Base-by-base conservation (phyloP, 805 yeast genomes). In the Candida pseudoglaebosa region DNA sequence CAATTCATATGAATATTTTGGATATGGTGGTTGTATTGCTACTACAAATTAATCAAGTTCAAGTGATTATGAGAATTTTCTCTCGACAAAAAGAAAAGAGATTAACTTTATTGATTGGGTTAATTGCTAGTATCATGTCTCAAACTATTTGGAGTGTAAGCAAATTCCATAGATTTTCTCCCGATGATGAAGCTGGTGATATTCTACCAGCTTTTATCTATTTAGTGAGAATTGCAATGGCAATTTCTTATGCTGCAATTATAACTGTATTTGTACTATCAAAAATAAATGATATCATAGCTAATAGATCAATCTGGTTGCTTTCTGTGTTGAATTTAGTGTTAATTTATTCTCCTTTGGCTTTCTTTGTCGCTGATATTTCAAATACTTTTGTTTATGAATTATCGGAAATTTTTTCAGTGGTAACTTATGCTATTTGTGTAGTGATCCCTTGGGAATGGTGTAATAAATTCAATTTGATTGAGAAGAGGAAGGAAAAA, bases 391-490 rank as follows among this genome's bases (percentile, higher is more conserved):
- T 89, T 84, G 79, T 81, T n/a, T 75, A 75, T 41, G 84, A 81
- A 45, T 65, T 84, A 37, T 78, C 88, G 15, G 91, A 84, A 52
- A 66, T 84, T 32, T 83, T 84, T 58, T 80, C 83, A 32, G 75
- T 85, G 14, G 80, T 84, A 1, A 75, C 82, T n/a, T 82, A 81
- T 53, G 75, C 84, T 6, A 67, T 82, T 15, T 75, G 86, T 24
- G 83, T 86, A 21, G 83, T 83, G 5, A 71, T 82, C 8, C 85
- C 85, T 1, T 84, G 95, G 93, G 95, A 85, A 57, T 87, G 95
- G 91, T 73, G 84, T 44, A 84, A 83, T 52, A 69, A 84, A 45
- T 70, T 82, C 39, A 73, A 74, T 36, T 65, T 73, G 9, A 57
- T 82, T 29, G 80, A 78, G 60, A 75, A 77, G 45, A 64, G 63